Evolutionary conservation across 441 rosid species (phyloP).

Genomic region (Arabidopsis hybrid): DNA sequence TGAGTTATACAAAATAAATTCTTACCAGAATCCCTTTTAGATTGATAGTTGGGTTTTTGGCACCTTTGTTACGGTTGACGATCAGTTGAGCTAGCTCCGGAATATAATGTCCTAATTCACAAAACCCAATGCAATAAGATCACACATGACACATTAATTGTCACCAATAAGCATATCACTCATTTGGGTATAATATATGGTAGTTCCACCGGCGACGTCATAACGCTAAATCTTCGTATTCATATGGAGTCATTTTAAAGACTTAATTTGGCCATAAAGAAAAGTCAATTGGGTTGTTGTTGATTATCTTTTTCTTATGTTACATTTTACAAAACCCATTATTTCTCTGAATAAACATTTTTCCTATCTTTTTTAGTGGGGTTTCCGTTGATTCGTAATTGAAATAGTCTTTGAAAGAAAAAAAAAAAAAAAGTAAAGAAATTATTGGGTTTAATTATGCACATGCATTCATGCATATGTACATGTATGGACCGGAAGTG

Average conservation of each 20-base stretch:
- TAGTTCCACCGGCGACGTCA: constrained; percentile 33
- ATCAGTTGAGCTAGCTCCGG: constrained; percentile 65
- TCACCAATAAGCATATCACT: constrained; percentile 18
- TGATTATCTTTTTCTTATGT: neutral
- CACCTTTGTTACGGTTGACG: constrained; percentile 51
- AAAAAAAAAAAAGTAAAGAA: neutral
- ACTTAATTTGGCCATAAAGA: constrained; percentile 22
- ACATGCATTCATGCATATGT: neutral
- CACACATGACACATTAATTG: constrained; percentile 5
- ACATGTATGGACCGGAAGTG: constrained; percentile 4
- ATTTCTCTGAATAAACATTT: neutral
- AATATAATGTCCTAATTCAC: constrained; percentile 67
- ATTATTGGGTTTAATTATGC: neutral
- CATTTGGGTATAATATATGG: constrained; percentile 15
- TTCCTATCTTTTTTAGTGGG: neutral
- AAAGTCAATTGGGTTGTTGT: constrained; percentile 39
- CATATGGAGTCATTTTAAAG: constrained; percentile 6
- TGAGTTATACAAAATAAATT: neutral
- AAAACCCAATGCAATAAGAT: constrained; percentile 10
- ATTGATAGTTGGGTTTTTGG: constrained; percentile 54
- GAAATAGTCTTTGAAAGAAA: neutral
- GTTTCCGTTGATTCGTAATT: neutral
- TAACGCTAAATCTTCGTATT: constrained; percentile 19
- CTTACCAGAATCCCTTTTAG: constrained; percentile 70
- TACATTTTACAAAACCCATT: constrained; percentile 3